phyloP scores from a whole-genome alignment of 2,329 filamentous ascomycete genomes.

The Ceratocystis alfenasii region DNA sequence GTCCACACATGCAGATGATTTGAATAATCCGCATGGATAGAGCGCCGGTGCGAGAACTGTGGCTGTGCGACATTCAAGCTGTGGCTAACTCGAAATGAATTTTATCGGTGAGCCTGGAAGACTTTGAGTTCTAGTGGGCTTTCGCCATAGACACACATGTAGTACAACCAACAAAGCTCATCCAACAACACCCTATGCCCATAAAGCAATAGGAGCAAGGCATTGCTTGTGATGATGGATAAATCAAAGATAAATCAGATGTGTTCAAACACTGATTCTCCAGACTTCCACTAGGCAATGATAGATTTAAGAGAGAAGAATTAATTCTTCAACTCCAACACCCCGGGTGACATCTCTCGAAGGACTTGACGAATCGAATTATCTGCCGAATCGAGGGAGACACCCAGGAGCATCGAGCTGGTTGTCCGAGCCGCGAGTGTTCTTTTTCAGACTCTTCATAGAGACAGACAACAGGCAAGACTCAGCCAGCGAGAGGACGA shows the following conservation, averaged over 20 bases:
- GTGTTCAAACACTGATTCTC: slow-evolving; percentile 14
- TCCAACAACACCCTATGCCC: slow-evolving; percentile 57
- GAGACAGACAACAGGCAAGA: not conserved
- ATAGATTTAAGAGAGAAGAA: slow-evolving; percentile 67
- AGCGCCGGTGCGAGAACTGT: slow-evolving; percentile 88
- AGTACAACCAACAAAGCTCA: slow-evolving; percentile 40
- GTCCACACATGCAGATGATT: slow-evolving; percentile 46
- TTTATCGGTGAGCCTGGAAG: slow-evolving; percentile 60
- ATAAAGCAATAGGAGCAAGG: slow-evolving; percentile 32
- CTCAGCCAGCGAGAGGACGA: slow-evolving; percentile 65
- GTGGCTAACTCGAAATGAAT: slow-evolving; percentile 74
- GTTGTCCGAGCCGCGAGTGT: slow-evolving; percentile 31
- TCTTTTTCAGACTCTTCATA: slow-evolving; percentile 16
- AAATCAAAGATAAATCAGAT: not conserved
- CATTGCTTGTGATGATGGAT: slow-evolving; percentile 27
- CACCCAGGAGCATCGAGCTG: slow-evolving; percentile 68
- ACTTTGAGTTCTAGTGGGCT: slow-evolving; percentile 16
- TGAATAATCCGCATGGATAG: slow-evolving; percentile 42
- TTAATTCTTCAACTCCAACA: slow-evolving; percentile 63
- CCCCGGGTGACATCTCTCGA: slow-evolving; percentile 53
- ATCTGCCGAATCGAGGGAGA: slow-evolving; percentile 45
- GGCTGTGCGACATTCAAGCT: slow-evolving; percentile 86
- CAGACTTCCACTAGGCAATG: slow-evolving; percentile 39
- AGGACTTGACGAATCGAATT: slow-evolving; percentile 34
- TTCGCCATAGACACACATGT: slow-evolving; percentile 15